phyloP scores from a whole-genome alignment of 2,329 filamentous ascomycete genomes.

The Xylariaceae sp. region DNA sequence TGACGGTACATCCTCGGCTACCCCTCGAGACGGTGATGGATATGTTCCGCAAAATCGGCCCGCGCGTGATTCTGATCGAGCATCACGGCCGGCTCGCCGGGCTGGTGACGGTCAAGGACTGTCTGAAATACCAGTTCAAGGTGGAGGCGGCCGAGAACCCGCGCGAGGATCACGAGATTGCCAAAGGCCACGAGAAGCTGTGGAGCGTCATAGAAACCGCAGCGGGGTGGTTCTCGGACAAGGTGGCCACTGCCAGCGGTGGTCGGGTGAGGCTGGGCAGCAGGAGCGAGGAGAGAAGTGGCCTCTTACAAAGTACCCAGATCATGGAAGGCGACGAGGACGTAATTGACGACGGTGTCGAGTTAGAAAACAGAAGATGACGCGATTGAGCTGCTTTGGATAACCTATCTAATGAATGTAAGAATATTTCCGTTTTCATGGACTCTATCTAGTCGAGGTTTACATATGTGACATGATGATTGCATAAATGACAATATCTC shows the following conservation, averaged over 20 bases:
- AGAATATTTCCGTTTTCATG: no score
- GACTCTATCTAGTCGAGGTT: no score
- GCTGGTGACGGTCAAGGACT: conserved; percentile 93
- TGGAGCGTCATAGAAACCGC: conserved; percentile 53
- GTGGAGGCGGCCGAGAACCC: conserved; percentile 79
- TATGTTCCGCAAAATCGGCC: conserved; percentile 95
- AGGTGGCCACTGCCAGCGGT: conserved; percentile 46
- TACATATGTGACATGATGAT: no score
- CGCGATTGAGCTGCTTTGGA: neutral
- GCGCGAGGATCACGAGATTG: conserved; percentile 50
- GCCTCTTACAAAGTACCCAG: conserved; percentile 24
- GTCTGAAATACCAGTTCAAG: conserved; percentile 95
- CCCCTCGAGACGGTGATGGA: conserved; percentile 98
- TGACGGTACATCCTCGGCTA: conserved; percentile 84
- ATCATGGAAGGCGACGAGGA: conserved; percentile 50
- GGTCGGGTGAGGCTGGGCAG: conserved; percentile 50
- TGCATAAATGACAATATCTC: no score
- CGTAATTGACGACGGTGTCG: conserved; percentile 36
- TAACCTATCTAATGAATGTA: neutral
- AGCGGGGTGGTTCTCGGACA: conserved; percentile 54
- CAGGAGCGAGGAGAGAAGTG: conserved; percentile 28
- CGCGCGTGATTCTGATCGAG: conserved; percentile 87
- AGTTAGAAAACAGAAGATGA: conserved; percentile 28
- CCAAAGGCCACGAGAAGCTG: conserved; percentile 57
- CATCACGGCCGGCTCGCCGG: conserved; percentile 78